Conservation (phyloP, 73 alveolate species). For the Tetrahymena borealis region DNA sequence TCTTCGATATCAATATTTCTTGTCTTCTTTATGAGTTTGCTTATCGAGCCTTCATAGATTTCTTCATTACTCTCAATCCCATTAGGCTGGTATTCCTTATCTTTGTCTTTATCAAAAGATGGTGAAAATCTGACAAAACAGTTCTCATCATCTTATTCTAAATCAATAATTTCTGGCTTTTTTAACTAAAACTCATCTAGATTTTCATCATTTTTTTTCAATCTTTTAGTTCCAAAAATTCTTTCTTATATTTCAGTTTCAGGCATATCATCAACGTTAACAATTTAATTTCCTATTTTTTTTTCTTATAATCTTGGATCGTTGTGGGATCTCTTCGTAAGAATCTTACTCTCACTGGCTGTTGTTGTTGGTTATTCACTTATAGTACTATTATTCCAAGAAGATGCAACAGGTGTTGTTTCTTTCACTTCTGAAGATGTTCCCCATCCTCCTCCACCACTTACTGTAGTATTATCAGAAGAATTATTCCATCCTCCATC, state of each 20-base stretch:
- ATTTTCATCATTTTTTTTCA: not conserved
- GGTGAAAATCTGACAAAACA: not conserved
- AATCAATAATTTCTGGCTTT: not conserved
- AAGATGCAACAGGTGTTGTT: not conserved
- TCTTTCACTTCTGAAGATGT: not conserved
- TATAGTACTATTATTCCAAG: not conserved
- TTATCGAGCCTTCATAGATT: not conserved
- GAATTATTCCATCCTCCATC: not conserved
- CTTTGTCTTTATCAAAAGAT: not conserved
- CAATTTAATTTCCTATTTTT: not conserved
- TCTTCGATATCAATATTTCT: not conserved
- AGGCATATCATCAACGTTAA: not conserved
- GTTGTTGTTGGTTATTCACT: not conserved
- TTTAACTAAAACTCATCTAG: not conserved
- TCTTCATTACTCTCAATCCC: not conserved
- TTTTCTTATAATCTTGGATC: not conserved
- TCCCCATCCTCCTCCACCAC: not conserved
- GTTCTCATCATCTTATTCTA: not conserved
- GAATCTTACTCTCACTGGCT: not conserved
- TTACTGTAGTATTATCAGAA: not conserved
- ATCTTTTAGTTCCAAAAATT: not conserved
- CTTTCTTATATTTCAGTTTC: not conserved
- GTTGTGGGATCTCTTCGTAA: not conserved
- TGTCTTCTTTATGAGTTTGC: not conserved
- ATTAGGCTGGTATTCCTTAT: not conserved